Evolutionary conservation across 805 yeast species (phyloP), one percentile per base, ranked within the genome.

Genomic region (Hanseniaspora mollemarum): DNA sequence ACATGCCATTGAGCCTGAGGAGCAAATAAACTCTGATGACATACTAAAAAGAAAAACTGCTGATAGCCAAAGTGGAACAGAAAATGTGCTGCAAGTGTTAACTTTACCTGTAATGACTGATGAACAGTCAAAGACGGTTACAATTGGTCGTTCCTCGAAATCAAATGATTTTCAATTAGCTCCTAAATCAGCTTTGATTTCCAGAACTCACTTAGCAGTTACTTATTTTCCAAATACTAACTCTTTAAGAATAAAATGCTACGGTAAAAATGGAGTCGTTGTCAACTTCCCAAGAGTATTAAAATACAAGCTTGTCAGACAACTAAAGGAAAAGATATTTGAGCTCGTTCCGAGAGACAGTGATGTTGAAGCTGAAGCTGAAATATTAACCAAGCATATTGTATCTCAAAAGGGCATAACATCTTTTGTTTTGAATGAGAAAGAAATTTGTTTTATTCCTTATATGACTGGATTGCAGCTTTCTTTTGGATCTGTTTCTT

Each of bases 251-350:
- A 62, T 90, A 46, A 74, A 74, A 41, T 90, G 96, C 64, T 63
- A 78, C 50, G 96, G 97, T 3, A 75, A 79, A 66, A 90, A 90
- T 63, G 96, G 96, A 10, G 67, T 84, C 46, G 72, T 75, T 9
- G 74, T 87, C 18, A 70, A 75, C 4, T 74, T 86, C 37, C 92
- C 95, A 0, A 65, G 62, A 18, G 57, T 59, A 18, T 56, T 70
- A 12, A 56, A 62, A 16, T 71, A 71, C 39, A 66, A 66, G n/a
- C 57, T 59, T 31, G 44, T 60, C 6, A 54, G 51, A 31, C 54
- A 59, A 43, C 35, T 56, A 5, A 52, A 55, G 1, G 59, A 56
- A 7, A 52, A 58, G 4, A 51, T 57, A 3, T 70, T 58, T 43
- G 57, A 58, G 15, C 59, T 67, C 18, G 53, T 56, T 16, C 38